A percentile compares a stretch with the other conserved stretches of the same genome.
Evolutionary conservation across 768 basidiomycete species (phyloP).

Genomic region (Rhizopogon vulgaris): DNA sequence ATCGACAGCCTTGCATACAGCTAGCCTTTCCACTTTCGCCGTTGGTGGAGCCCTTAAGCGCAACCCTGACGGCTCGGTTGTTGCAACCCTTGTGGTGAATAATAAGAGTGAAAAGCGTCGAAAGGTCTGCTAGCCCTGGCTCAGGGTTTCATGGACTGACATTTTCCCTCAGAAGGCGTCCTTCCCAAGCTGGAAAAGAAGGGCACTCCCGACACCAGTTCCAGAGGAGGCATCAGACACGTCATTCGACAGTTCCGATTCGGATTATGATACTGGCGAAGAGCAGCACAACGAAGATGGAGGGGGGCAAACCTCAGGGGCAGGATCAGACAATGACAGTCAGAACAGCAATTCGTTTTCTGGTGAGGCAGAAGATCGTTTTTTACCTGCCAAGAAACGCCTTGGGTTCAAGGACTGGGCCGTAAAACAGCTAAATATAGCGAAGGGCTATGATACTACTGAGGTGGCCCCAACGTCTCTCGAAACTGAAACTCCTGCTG

Average conservation of each 20-base stretch:
- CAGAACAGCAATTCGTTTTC: slow-evolving; percentile 7
- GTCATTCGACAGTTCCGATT: slow-evolving; percentile 77
- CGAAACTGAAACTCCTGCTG: slow-evolving; percentile 2
- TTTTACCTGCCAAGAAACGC: slow-evolving; percentile 30
- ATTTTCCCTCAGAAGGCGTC: slow-evolving; percentile 21
- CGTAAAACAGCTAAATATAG: slow-evolving; percentile 58
- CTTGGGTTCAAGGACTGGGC: slow-evolving; percentile 89
- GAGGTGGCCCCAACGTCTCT: slow-evolving; percentile 7
- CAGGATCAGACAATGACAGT: slow-evolving; percentile 13
- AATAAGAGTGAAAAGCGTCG: slow-evolving; percentile 33
- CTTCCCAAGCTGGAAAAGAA: slow-evolving; percentile 49
- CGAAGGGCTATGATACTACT: slow-evolving; percentile 36
- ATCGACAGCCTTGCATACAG: slow-evolving; percentile 9
- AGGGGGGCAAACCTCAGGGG: slow-evolving; percentile 9
- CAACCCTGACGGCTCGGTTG: slow-evolving; percentile 56
- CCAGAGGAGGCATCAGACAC: slow-evolving; percentile 40
- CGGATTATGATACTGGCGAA: slow-evolving; percentile 48
- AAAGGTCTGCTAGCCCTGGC: slow-evolving; percentile 32
- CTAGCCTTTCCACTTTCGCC: slow-evolving; percentile 9
- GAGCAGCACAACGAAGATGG: slow-evolving; percentile 15
- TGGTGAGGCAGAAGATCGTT: slow-evolving; percentile 13
- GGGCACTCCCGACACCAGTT: slow-evolving; percentile 20
- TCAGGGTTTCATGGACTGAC: slow-evolving; percentile 2
- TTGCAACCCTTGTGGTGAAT: slow-evolving; percentile 41
- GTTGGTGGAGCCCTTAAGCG: slow-evolving; percentile 65